Evolutionary conservation across 2,329 filamentous ascomycete species (phyloP).

Genomic region (Trichoderma sp.): DNA sequence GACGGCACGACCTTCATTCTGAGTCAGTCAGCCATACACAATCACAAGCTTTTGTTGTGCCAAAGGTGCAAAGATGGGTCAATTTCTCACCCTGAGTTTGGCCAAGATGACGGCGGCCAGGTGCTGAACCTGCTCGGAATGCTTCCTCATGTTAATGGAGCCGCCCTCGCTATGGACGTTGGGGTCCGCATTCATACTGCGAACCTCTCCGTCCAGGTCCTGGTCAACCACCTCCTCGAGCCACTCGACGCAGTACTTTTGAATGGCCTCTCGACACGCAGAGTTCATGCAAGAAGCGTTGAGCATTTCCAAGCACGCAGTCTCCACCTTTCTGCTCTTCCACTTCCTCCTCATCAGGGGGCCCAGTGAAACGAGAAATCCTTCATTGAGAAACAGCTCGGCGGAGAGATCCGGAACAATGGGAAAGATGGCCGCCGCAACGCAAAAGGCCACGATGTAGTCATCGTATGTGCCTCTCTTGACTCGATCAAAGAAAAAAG

Average conservation of each 20-base stretch:
- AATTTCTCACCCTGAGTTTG: constrained; percentile 58
- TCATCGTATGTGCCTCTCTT: constrained; percentile 78
- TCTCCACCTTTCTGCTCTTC: constrained; percentile 83
- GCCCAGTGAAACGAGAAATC: constrained; percentile 75
- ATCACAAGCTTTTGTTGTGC: not conserved
- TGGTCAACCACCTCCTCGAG: constrained; percentile 79
- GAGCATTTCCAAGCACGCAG: constrained; percentile 81
- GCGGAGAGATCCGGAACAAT: constrained; percentile 74
- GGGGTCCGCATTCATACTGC: constrained; percentile 50
- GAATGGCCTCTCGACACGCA: constrained; percentile 76
- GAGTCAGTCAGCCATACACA: constrained; percentile 48
- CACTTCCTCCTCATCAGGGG: constrained; percentile 75
- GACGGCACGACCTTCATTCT: constrained; percentile 55
- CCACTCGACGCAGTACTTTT: constrained; percentile 83
- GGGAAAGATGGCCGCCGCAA: constrained; percentile 85
- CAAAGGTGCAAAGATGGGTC: not conserved
- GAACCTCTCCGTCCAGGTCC: constrained; percentile 57
- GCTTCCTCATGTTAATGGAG: constrained; percentile 58
- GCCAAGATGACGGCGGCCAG: constrained; percentile 73
- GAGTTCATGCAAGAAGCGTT: constrained; percentile 88
- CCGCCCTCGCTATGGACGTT: constrained; percentile 59
- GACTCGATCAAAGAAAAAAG: constrained; percentile 72
- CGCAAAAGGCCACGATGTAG: constrained; percentile 87
- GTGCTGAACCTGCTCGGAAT: constrained; percentile 61
- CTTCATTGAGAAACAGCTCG: constrained; percentile 81